Evolutionary conservation across 176 grass and related monocot genomes (phyloP).

Genomic region (Triticum dicoccoides): DNA sequence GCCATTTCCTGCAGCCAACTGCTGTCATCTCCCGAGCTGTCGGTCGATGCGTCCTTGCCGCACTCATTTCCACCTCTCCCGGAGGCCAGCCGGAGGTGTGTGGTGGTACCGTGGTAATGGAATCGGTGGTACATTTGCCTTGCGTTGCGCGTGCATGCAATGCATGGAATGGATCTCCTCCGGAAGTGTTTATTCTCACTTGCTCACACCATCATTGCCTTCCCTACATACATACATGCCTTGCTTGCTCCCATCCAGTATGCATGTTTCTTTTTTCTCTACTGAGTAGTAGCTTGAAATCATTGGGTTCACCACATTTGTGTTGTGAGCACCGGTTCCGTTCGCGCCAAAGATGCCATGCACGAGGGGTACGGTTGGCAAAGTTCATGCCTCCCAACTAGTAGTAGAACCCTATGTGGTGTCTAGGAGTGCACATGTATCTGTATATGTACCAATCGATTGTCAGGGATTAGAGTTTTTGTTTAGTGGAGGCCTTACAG

Average conservation of each 20-base stretch:
- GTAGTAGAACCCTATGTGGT: not conserved
- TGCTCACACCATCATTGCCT: slow-evolving; percentile 23
- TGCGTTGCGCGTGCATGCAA: not conserved
- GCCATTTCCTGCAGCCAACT: not conserved
- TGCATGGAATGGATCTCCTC: not conserved
- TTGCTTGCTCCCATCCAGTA: not conserved
- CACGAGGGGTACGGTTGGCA: not conserved
- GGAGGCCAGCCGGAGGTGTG: not conserved
- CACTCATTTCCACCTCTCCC: not conserved
- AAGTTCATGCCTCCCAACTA: not conserved
- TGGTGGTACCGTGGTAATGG: not conserved
- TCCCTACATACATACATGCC: not conserved
- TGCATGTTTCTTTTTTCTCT: not conserved
- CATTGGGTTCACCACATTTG: not conserved
- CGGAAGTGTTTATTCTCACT: slow-evolving; percentile 12
- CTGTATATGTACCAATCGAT: no score
- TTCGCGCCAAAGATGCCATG: not conserved
- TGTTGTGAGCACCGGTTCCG: not conserved
- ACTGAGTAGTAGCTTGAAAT: not conserved
- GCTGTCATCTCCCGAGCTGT: not conserved
- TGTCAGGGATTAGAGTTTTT: no score
- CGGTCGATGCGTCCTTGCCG: not conserved
- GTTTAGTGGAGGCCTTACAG: no score
- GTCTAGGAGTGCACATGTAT: no score
- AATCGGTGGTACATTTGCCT: not conserved